Base-by-base conservation (phyloP, 1,284 basidiomycete species). In the Fomitiporia mediterranea region DNA sequence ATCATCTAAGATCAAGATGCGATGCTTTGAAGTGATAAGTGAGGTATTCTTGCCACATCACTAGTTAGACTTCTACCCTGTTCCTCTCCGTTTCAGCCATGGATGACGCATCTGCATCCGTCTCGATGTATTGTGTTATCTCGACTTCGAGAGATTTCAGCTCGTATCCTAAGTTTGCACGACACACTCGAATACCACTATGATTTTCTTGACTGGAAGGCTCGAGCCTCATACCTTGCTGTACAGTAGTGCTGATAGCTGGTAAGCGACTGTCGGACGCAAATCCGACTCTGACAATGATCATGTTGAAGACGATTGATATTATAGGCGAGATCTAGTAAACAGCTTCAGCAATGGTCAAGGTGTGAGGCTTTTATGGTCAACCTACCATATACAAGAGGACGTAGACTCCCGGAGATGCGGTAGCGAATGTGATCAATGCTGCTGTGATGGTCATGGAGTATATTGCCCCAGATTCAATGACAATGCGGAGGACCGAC, bases 381-480 rank as follows among this genome's bases (percentile, higher is more conserved):
- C 8, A 28, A 46, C 25, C 13, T 28, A 73, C 72, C 15, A 70
- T 66, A 58, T 74, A 72, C 4, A 74, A 60, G n/a, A 72, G 51
- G 17, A 74, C 64, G 53, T 73, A 74, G 51, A 72, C 71, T 47
- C 69, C 68, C 65, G 68, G 72, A 5, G 67, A 70, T 27, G 66
- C 62, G 5, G 61, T 59, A 49, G 68, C 62, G 61, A 71, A 74
- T 13, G 71, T 59, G n/a, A 72, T 64, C 6, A 74, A 65, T n/a
- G 74, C 61, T 7, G 63, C 60, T 21, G 70, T 61, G n/a, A 74
- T 43, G 27, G 40, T 43, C 40, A 23, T 65, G 2, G 69, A 73
- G 59, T 74, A 74, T 27, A 74, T 68, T 5, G 69, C 67, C 17
- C 74, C 73, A n/a, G 72, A 73, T 59, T 74, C 74, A 32, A 76